Percentiles rank a stretch among this genome's conserved stretches.
Evolutionary conservation across 2,329 filamentous ascomycete species (phyloP).

Genomic region (Tolypocladium cylindrosporum): DNA sequence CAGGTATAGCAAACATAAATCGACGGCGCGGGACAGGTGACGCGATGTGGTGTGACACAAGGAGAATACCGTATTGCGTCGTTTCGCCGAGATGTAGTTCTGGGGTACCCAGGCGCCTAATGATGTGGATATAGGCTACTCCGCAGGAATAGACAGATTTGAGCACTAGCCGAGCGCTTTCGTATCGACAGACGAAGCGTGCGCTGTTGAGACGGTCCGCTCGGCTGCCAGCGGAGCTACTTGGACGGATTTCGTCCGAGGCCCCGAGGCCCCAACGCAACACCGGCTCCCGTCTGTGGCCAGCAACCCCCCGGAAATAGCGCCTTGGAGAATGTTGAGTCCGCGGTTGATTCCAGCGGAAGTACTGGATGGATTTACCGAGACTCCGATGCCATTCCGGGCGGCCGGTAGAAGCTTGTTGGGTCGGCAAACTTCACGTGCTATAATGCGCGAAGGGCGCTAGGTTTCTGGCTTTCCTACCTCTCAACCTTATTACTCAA

Average conservation of each 20-base stretch:
- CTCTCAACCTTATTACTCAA: not conserved
- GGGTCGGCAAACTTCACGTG: not conserved
- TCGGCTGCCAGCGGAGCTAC: not conserved
- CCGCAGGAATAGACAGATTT: not conserved
- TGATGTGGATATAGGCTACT: too few species aligned
- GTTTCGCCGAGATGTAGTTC: too few species aligned
- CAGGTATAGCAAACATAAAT: not conserved
- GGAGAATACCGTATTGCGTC: not conserved
- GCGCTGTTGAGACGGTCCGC: not conserved
- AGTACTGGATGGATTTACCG: not conserved
- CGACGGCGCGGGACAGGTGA: not conserved
- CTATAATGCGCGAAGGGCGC: not conserved
- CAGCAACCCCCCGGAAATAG: not conserved
- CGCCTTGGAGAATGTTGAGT: too few species aligned
- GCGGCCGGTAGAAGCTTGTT: not conserved
- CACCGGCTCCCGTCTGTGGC: not conserved
- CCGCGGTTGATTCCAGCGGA: not conserved
- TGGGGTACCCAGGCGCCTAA: too few species aligned
- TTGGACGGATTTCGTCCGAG: not conserved
- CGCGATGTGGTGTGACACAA: not conserved
- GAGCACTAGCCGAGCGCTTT: too few species aligned
- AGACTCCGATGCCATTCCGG: not conserved
- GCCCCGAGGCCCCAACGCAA: not conserved
- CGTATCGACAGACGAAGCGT: not conserved
- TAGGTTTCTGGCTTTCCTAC: not conserved